These are phyloP conservation scores for Fusarium fracticaudum DNA, from an alignment of 2,329 filamentous ascomycete species.

Conservation along the genomic window DNA sequence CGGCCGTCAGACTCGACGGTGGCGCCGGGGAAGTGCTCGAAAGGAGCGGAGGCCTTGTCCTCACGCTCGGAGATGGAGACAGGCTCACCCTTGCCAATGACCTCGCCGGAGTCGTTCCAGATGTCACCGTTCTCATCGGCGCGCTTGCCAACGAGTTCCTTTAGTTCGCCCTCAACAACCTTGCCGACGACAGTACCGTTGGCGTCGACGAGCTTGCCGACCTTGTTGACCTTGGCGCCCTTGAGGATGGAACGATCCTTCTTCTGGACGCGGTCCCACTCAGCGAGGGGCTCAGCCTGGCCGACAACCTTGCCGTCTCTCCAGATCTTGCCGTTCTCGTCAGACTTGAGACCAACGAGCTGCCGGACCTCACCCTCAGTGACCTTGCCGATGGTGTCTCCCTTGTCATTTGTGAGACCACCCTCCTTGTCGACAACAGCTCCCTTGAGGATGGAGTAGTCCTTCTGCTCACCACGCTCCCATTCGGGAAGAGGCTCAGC, in stretches of 20 bases:
- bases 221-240: slow-evolving; percentile 67
- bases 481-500: slow-evolving; percentile 70
- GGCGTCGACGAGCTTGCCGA: slow-evolving; percentile 65
- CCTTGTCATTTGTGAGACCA: slow-evolving; percentile 63
- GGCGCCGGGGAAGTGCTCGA: slow-evolving; percentile 67
- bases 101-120: slow-evolving; percentile 75
- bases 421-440: slow-evolving; percentile 57
- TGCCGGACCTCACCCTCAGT: slow-evolving; percentile 70
- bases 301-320: slow-evolving; percentile 74
- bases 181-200: slow-evolving; percentile 67
- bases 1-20: slow-evolving; percentile 63
- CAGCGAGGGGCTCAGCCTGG: slow-evolving; percentile 70
- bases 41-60: slow-evolving; percentile 60
- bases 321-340: slow-evolving; percentile 73
- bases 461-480: slow-evolving; percentile 55
- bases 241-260: slow-evolving; percentile 58
- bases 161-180: slow-evolving; percentile 69
- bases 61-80: slow-evolving; percentile 62
- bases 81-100: slow-evolving; percentile 73
- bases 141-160: slow-evolving; percentile 71
- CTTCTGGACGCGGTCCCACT: slow-evolving; percentile 58
- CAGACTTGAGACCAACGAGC: slow-evolving; percentile 73
- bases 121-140: slow-evolving; percentile 74
- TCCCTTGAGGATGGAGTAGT: slow-evolving; percentile 31
- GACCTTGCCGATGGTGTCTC: slow-evolving; percentile 67